These are phyloP conservation scores for Austropuccinia psidii DNA, from an alignment of 1,284 basidiomycete genomes.

Conservation along the genomic window DNA sequence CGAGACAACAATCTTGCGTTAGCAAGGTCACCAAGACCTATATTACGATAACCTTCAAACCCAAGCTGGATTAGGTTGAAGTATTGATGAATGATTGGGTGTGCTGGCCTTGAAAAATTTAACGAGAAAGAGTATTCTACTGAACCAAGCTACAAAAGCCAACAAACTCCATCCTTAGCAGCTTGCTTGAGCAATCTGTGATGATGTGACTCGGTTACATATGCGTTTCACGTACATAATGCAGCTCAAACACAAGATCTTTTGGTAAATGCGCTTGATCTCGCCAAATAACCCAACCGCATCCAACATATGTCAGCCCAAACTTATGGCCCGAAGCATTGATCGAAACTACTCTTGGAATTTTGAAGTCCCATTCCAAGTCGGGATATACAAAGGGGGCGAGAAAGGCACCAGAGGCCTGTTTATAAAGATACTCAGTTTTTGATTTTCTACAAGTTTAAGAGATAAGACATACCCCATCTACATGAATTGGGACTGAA, in stretches of 20 bases:
- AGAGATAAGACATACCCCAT: constrained; percentile 45
- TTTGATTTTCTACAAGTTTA: neutral
- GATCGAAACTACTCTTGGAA: constrained; percentile 80
- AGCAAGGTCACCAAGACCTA: constrained; percentile 63
- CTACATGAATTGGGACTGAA: constrained; percentile 60
- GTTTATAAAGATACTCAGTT: constrained; percentile 57
- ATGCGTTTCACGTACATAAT: constrained; percentile 61
- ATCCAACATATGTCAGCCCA: constrained; percentile 74
- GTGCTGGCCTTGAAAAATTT: constrained; percentile 86
- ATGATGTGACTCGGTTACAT: constrained; percentile 51
- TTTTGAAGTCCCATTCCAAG: constrained; percentile 73
- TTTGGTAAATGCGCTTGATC: constrained; percentile 62
- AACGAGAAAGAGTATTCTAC: constrained; percentile 72
- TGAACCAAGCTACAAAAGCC: constrained; percentile 50
- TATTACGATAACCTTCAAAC: constrained; percentile 66
- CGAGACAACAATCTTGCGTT: constrained; percentile 70
- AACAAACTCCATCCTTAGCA: neutral
- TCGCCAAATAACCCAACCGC: constrained; percentile 81
- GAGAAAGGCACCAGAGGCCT: constrained; percentile 69
- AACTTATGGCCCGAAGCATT: constrained; percentile 80
- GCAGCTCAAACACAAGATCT: constrained; percentile 86
- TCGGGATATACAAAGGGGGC: constrained; percentile 74
- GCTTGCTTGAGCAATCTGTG: constrained; percentile 38
- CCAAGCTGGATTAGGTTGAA: constrained; percentile 63
- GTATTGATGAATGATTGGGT: constrained; percentile 84